phyloP scores from a whole-genome alignment of 2,329 filamentous ascomycete genomes.

The Fusarium sp. region DNA sequence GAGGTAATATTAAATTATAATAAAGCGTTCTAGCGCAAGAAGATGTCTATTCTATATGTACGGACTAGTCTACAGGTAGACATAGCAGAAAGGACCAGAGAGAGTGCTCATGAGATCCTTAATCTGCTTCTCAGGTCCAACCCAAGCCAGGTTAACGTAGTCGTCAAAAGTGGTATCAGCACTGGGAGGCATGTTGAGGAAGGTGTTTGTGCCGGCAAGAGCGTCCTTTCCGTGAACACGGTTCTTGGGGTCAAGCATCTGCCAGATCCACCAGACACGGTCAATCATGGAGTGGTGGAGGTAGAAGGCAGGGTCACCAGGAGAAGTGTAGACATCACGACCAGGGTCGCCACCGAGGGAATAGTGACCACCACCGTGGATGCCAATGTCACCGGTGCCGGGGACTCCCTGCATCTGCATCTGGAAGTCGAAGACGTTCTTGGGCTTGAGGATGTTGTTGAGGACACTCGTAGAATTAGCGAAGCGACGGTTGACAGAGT shows the following conservation, averaged over 20 bases:
- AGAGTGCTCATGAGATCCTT: slow-evolving; percentile 51
- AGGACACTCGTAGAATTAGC: slow-evolving; percentile 50
- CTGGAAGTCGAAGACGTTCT: slow-evolving; percentile 58
- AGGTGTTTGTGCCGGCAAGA: slow-evolving; percentile 45
- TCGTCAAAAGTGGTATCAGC: slow-evolving; percentile 47
- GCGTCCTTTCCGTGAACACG: slow-evolving; percentile 38
- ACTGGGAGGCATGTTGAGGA: slow-evolving; percentile 43
- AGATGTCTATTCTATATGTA: background rate
- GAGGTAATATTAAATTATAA: background rate
- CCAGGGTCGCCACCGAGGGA: slow-evolving; percentile 57
- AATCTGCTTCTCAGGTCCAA: slow-evolving; percentile 46
- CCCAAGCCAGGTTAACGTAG: slow-evolving; percentile 45
- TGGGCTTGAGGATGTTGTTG: slow-evolving; percentile 54
- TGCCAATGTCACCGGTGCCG: slow-evolving; percentile 46
- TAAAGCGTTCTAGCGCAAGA: slow-evolving; percentile 11
- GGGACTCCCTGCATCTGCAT: slow-evolving; percentile 57
- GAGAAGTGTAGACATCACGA: slow-evolving; percentile 55
- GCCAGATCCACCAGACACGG: slow-evolving; percentile 49
- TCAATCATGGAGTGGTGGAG: slow-evolving; percentile 51
- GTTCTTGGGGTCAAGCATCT: slow-evolving; percentile 48
- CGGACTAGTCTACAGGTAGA: slow-evolving; percentile 47
- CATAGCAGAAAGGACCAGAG: slow-evolving; percentile 51
- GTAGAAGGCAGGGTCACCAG: slow-evolving; percentile 54
- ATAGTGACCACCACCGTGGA: slow-evolving; percentile 57
- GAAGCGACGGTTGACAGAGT: slow-evolving; percentile 42